Percentiles rank a stretch among this genome's conserved stretches.
These are phyloP conservation scores for Ajuga chamaepitys DNA, from an alignment of 257 asterid species.

Conservation along the genomic window DNA sequence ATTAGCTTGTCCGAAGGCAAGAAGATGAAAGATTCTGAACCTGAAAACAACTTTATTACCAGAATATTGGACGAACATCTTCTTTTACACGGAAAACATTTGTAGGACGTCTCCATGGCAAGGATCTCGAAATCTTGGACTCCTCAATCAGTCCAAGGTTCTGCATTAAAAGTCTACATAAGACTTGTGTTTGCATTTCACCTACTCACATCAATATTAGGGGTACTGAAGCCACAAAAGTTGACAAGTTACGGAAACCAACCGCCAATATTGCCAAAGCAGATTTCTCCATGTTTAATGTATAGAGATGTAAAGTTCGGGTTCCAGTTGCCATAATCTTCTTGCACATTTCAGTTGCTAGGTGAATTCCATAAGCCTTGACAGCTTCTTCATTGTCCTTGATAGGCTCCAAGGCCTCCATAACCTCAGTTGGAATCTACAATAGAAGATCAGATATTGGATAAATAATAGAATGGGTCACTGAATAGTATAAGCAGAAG, in stretches of 20 bases:
- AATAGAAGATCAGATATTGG: slow-evolving; percentile 1
- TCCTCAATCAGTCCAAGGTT: slow-evolving; percentile 94
- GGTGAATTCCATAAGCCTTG: slow-evolving; percentile 92
- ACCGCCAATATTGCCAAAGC: slow-evolving; percentile 92
- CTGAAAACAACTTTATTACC: slow-evolving; percentile 38
- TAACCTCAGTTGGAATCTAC: slow-evolving; percentile 83
- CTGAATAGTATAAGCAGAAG: background rate
- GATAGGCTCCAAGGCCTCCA: slow-evolving; percentile 91
- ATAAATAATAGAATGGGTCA: background rate
- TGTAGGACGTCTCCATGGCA: slow-evolving; percentile 98
- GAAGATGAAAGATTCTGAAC: background rate
- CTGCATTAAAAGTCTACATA: slow-evolving; percentile 37
- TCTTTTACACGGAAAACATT: slow-evolving; percentile 74
- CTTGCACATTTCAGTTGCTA: slow-evolving; percentile 98
- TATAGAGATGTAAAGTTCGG: slow-evolving; percentile 81
- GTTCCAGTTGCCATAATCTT: slow-evolving; percentile 89
- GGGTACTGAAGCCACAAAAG: slow-evolving; percentile 9
- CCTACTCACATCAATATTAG: background rate
- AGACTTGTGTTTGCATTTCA: slow-evolving; percentile 10
- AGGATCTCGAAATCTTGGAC: slow-evolving; percentile 69
- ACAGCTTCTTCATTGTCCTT: slow-evolving; percentile 99
- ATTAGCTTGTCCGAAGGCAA: background rate
- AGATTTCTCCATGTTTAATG: slow-evolving; percentile 96
- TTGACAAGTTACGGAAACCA: slow-evolving; percentile 21
- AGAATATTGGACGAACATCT: slow-evolving; percentile 95